A percentile compares a stretch with the other conserved stretches of the same genome.
phyloP scores from a whole-genome alignment of 1,139 yeast genomes.

The Taphrina wiesneri region DNA sequence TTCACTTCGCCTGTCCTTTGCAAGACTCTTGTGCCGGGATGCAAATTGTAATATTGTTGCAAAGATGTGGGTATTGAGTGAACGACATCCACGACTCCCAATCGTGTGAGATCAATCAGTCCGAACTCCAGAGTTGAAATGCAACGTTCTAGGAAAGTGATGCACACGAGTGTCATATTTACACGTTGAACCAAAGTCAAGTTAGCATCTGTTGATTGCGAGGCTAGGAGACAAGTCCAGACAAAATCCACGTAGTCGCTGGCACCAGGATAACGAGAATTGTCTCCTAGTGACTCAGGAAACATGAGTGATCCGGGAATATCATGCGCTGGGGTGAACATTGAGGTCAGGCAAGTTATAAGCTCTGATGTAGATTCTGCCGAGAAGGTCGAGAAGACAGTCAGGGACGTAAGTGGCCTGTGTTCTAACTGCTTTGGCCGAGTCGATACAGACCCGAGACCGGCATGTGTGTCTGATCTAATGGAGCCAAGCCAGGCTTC shows the following conservation, averaged over 20 bases:
- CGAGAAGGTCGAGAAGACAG: not conserved
- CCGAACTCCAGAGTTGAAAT: not conserved
- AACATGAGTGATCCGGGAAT: not conserved
- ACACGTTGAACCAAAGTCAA: not conserved
- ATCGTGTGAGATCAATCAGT: not conserved
- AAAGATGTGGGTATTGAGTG: not conserved
- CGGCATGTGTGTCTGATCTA: not conserved
- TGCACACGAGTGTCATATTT: not conserved
- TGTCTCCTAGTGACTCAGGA: conserved; percentile 1
- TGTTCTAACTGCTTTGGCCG: not conserved
- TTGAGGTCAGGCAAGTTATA: not conserved
- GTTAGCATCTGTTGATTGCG: not conserved
- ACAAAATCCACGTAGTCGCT: conserved; percentile 12
- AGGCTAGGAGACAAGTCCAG: conserved; percentile 2
- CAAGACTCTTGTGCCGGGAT: conserved; percentile 14
- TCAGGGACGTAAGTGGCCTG: not conserved
- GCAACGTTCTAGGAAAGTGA: not conserved
- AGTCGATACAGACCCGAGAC: not conserved
- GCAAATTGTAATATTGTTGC: not conserved
- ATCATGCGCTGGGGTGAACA: not conserved
- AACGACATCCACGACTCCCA: not conserved
- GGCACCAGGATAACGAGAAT: conserved; percentile 1
- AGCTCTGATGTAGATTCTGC: not conserved
- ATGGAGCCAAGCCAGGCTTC: conserved; percentile 21
- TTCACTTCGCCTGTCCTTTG: not conserved